Evolutionary conservation across 768 basidiomycete species (phyloP).

Genomic region (Boletus tylopilopsis): DNA sequence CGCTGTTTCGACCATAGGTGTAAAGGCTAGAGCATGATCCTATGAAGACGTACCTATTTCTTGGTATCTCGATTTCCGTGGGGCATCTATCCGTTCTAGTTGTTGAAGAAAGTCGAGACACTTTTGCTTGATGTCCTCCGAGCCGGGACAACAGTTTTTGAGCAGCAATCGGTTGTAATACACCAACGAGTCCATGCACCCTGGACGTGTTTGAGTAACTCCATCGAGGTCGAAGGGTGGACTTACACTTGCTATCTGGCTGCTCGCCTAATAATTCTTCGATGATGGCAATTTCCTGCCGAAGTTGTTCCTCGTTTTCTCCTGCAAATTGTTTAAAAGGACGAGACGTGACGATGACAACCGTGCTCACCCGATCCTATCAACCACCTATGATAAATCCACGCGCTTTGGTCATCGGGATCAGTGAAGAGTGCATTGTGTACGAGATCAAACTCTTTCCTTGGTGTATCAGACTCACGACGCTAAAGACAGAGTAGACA

Average conservation of each 20-base stretch:
- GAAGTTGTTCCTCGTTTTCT: conserved; percentile 51
- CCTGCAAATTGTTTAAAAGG: conserved; percentile 39
- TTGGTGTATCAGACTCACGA: background rate
- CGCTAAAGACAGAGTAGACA: background rate
- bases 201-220: conserved; percentile 36
- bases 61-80: conserved; percentile 62
- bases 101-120: conserved; percentile 51
- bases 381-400: conserved; percentile 99
- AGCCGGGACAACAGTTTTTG: conserved; percentile 38
- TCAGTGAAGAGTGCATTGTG: conserved; percentile 95
- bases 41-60: conserved; percentile 54
- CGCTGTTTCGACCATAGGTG: conserved; percentile 14
- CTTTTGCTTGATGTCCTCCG: conserved; percentile 40
- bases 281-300: conserved; percentile 74
- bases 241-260: conserved; percentile 88
- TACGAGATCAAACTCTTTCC: conserved; percentile 85
- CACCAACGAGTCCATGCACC: conserved; percentile 93
- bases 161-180: conserved; percentile 75
- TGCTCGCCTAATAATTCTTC: conserved; percentile 84
- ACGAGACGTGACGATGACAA: background rate
- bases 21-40: background rate
- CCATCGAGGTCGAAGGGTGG: background rate
- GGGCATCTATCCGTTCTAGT: conserved; percentile 61
- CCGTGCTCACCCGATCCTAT: conserved; percentile 65
- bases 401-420: conserved; percentile 93